Percentiles rank a stretch among this genome's conserved stretches.
These are phyloP conservation scores for Backusella westeae DNA, from an alignment of 192 early-diverging fungal species.

Conservation along the genomic window DNA sequence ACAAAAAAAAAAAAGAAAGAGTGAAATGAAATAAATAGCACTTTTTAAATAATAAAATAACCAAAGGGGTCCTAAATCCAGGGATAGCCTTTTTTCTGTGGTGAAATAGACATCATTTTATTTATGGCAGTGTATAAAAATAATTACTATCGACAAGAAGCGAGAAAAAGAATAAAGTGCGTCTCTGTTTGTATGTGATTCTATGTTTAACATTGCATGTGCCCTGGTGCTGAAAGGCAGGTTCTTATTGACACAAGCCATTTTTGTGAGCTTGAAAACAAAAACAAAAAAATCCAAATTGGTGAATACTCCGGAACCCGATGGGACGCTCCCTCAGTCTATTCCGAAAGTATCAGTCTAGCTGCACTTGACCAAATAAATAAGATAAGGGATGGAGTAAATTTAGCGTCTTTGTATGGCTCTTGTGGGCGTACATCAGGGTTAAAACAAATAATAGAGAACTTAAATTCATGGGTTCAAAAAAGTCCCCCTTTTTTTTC, in stretches of 20 bases:
- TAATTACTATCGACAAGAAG: slow-evolving; percentile 6
- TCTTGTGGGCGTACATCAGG: slow-evolving; percentile 3
- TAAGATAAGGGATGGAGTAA: slow-evolving; percentile 1
- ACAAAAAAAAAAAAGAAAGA: not conserved
- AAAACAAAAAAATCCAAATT: not conserved
- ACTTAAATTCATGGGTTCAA: not conserved
- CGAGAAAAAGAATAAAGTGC: not conserved
- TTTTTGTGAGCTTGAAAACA: slow-evolving; percentile 5
- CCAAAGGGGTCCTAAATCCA: not conserved
- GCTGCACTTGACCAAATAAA: slow-evolving; percentile 3
- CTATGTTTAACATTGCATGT: slow-evolving; percentile 8
- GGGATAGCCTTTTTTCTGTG: not conserved
- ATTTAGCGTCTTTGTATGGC: not conserved
- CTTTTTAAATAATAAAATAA: slow-evolving; percentile 9
- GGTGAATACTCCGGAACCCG: slow-evolving; percentile 13
- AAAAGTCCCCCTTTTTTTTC: not conserved
- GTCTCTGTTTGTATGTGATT: slow-evolving; percentile 1
- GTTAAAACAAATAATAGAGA: slow-evolving; percentile 1
- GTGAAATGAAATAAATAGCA: not conserved
- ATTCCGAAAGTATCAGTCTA: slow-evolving; percentile 3
- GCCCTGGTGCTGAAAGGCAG: not conserved
- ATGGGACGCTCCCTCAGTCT: not conserved
- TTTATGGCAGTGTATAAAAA: not conserved
- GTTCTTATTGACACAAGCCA: slow-evolving; percentile 8
- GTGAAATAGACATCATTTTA: not conserved